Base-by-base conservation (phyloP, 768 basidiomycete genomes). In the Tulasnella sp. region DNA sequence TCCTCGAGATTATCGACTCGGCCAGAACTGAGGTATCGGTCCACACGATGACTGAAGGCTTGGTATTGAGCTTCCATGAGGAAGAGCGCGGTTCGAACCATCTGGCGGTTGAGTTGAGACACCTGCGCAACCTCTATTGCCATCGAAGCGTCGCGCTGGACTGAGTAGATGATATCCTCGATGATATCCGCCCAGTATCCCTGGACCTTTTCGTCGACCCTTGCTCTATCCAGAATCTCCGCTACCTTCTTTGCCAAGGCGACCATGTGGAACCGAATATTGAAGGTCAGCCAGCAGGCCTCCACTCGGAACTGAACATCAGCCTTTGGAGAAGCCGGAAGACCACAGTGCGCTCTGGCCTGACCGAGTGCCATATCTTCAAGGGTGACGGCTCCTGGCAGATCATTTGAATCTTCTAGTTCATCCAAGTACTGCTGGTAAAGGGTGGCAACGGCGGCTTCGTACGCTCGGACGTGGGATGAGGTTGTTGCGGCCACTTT, bases 241-340 rank as follows among this genome's bases (percentile, higher is more conserved):
- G 89, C 81, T 85, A 88, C 88, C 0, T 81, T 76, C 37, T 78
- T 82, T 2, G 86, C 87, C 75, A 91, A 79, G 51, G 87, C 83
- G n/a, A 83, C 85, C 37, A 93, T 82, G 13, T 83, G 81, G 78
- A 90, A 85, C 3, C 91, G 88, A 37, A 90, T 83, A 42, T 88
- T 83, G 51, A 92, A 82, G 5, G 88, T 87, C 18, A 83, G 80
- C 87, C 88, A 89, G 73, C 90, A 85, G 0, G 90, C 90, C 81
- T 92, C 91, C 7, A 91, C 88, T 20, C 87, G 80, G 83, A 89
- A 90, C 51, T 89, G 86, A 61, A 85, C 85, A 82, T 91, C 90
- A 0, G 89, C 90, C 10, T 86, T 86, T 6, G 90, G 91, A 29
- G 75, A 48, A 67, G 86, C 87, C 0, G 87, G 86, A 80, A 89